phyloP scores from a whole-genome alignment of 495 filamentous ascomycete species.

The Eremomyces bilateralis region DNA sequence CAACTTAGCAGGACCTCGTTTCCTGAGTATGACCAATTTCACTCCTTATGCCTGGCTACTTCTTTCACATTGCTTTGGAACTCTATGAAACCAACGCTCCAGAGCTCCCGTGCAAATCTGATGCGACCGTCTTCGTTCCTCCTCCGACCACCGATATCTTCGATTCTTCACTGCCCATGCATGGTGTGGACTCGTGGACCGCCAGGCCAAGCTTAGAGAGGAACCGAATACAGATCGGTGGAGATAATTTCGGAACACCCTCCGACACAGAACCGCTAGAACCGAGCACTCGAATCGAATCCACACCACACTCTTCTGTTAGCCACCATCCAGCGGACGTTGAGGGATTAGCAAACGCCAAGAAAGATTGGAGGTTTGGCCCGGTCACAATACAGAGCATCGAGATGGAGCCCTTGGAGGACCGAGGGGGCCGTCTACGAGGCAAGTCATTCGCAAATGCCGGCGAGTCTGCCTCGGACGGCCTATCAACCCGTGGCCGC shows the following conservation, averaged over 20 bases:
- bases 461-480: not conserved
- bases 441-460: conserved; percentile 12
- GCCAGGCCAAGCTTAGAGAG: conserved; percentile 3
- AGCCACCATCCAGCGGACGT: not conserved
- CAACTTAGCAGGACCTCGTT: too few relatives aligned
- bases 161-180: conserved; percentile 20
- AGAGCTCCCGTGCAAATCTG: conserved; percentile 4
- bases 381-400: conserved; percentile 42
- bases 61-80: conserved; percentile 81
- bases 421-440: conserved; percentile 5
- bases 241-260: not conserved
- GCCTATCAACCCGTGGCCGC: conserved; percentile 39
- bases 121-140: conserved; percentile 18
- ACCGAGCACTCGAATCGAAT: conserved; percentile 2
- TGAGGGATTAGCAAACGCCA: conserved; percentile 6
- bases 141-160: conserved; percentile 27
- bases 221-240: conserved; percentile 2
- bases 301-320: conserved; percentile 2
- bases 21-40: too few relatives aligned
- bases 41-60: conserved; percentile 84
- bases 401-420: conserved; percentile 31
- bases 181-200: conserved; percentile 15
- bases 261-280: conserved; percentile 4
- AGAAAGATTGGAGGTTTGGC: conserved; percentile 41
- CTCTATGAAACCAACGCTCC: conserved; percentile 28